Percentiles rank a stretch among this genome's conserved stretches.
phyloP scores from a whole-genome alignment of 768 basidiomycete genomes.

The Mycena indigotica region DNA sequence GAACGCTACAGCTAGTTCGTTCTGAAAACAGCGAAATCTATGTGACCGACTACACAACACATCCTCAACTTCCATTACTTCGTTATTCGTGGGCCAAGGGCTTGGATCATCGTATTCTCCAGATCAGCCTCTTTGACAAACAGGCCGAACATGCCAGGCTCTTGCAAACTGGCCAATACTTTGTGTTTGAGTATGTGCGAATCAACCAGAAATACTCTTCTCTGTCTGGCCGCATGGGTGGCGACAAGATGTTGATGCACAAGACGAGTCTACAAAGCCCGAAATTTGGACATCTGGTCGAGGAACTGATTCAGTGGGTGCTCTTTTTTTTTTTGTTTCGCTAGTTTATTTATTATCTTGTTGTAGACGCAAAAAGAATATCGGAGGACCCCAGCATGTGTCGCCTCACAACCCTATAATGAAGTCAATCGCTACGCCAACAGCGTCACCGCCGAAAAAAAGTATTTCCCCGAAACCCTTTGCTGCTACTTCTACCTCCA shows the following conservation, averaged over 20 bases:
- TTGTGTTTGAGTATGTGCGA: conserved; percentile 54
- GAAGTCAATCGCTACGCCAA: not conserved
- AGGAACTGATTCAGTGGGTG: not conserved
- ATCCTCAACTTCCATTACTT: conserved; percentile 41
- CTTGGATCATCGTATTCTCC: conserved; percentile 54
- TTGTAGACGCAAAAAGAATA: not conserved
- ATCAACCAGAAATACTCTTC: conserved; percentile 23
- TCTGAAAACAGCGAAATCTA: conserved; percentile 39
- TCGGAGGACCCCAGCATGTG: too few relatives aligned
- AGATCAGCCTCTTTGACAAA: conserved; percentile 51
- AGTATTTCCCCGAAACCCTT: not conserved
- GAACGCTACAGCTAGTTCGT: not conserved
- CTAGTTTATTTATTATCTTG: not conserved
- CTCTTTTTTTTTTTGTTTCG: not conserved
- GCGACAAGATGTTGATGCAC: conserved; percentile 46
- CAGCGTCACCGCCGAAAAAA: not conserved
- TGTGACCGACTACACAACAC: conserved; percentile 67
- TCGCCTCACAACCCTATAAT: too few relatives aligned
- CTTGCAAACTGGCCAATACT: conserved; percentile 44
- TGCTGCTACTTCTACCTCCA: too few relatives aligned
- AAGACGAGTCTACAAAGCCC: conserved; percentile 41
- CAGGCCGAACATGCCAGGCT: conserved; percentile 44
- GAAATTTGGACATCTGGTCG: conserved; percentile 29
- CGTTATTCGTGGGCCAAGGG: conserved; percentile 42
- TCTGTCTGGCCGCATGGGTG: conserved; percentile 46